These are phyloP conservation scores for Rhynchosporium agropyri DNA, from an alignment of 2,329 filamentous ascomycete genomes.

Conservation along the genomic window DNA sequence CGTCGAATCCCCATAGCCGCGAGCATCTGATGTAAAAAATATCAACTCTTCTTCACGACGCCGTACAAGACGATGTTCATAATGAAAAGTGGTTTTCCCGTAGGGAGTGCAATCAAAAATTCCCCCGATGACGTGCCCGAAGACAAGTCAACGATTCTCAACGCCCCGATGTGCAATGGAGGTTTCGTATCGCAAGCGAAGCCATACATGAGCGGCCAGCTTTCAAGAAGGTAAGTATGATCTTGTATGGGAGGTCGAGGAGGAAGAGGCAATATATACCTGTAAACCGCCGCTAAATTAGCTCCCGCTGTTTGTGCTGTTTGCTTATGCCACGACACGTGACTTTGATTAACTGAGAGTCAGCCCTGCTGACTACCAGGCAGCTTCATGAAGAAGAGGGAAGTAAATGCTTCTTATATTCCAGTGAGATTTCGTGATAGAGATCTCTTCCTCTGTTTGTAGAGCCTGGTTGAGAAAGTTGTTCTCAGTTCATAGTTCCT, in stretches of 20 bases:
- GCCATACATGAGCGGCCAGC: constrained; percentile 39
- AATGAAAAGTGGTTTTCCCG: constrained; percentile 44
- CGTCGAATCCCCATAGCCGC: neutral
- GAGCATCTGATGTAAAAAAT: neutral
- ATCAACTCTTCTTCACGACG: constrained; percentile 21
- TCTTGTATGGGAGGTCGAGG: constrained; percentile 33
- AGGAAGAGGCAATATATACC: constrained; percentile 19
- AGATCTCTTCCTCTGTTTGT: too few relatives aligned
- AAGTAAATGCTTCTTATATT: neutral
- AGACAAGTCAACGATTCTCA: constrained; percentile 45
- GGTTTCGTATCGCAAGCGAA: constrained; percentile 45
- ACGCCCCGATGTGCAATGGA: constrained; percentile 61
- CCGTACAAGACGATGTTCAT: constrained; percentile 35
- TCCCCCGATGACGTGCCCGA: constrained; percentile 42
- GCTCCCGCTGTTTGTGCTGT: constrained; percentile 1
- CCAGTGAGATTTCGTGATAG: too few relatives aligned
- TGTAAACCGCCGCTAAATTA: too few relatives aligned
- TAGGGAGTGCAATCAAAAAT: constrained; percentile 43
- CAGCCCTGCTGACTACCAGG: too few relatives aligned
- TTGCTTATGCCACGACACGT: constrained; percentile 1
- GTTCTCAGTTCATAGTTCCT: too few relatives aligned
- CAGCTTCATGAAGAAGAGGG: neutral
- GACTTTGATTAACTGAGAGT: neutral
- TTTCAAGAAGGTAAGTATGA: constrained; percentile 45
- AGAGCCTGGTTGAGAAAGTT: too few relatives aligned